Evolutionary conservation across 805 yeast genomes (phyloP).

Genomic region (Metschnikowia cubensis): DNA sequence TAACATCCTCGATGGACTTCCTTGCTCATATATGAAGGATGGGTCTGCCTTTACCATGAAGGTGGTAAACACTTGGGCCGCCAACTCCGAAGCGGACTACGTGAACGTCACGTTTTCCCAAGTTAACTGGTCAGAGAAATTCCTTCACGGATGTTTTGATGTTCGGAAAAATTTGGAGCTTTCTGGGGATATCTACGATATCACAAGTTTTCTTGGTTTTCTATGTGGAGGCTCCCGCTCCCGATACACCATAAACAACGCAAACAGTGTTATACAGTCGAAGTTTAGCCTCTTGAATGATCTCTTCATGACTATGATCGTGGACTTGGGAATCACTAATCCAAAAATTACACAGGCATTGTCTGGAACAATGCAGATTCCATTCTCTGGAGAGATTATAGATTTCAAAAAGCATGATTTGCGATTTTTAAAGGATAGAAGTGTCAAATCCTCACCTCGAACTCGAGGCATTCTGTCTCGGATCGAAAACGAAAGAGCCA

Average conservation of each 20-base stretch:
- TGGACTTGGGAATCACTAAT: slow-evolving; percentile 2
- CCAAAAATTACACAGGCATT: neutral
- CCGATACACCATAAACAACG: slow-evolving; percentile 1
- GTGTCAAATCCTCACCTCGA: neutral
- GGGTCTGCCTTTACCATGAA: slow-evolving; percentile 10
- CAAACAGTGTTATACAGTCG: slow-evolving; percentile 6
- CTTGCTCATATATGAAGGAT: slow-evolving; percentile 11
- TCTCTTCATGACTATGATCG: slow-evolving; percentile 5
- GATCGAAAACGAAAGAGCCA: slow-evolving; percentile 7
- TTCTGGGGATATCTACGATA: slow-evolving; percentile 1
- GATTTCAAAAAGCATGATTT: slow-evolving; percentile 37
- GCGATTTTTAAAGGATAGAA: slow-evolving; percentile 19
- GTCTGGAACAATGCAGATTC: slow-evolving; percentile 3
- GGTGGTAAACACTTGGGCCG: neutral
- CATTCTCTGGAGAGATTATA: slow-evolving; percentile 27
- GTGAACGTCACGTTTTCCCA: slow-evolving; percentile 9
- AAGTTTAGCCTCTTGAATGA: slow-evolving; percentile 6
- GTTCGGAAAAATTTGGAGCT: neutral
- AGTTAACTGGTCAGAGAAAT: slow-evolving; percentile 7
- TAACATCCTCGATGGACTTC: slow-evolving; percentile 12
- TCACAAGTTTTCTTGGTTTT: slow-evolving; percentile 5
- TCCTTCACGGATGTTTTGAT: slow-evolving; percentile 9
- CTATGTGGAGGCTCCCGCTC: slow-evolving; percentile 10
- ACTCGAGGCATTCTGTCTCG: slow-evolving; percentile 2
- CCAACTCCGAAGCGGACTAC: neutral